Base-by-base conservation (phyloP, 768 basidiomycete genomes). In the Macrocybe gigantea region DNA sequence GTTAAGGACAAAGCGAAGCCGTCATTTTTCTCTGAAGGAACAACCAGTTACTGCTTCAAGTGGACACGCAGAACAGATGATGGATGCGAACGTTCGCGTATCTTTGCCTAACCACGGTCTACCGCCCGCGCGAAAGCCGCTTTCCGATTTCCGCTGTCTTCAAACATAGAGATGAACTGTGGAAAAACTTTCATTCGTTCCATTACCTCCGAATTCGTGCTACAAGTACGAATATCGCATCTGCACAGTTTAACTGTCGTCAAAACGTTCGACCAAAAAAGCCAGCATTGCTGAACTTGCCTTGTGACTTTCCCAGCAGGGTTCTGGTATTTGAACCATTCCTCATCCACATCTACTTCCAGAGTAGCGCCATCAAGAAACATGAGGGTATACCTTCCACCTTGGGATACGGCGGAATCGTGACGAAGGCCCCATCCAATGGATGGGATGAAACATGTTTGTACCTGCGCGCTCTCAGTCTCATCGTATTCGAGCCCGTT, bases 401-500 rank as follows among this genome's bases (percentile, higher is more conserved):
- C 69, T 48, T 69, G 65, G n/a, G 68, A 65, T 1, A 67, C 61
- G n/a, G 54, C 56, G 11, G 64, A 69, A 31, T 55, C 55, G 38
- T 70, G 64, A 41, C 71, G 63, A 46, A 74, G 65, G 48, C 72
- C 73, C 71, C 72, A 74, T 6, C 72, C 72, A 5, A 68, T 56
- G 7, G 62, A 63, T 2, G 69, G 64, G 38, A 72, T 65, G 48
- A 64, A 74, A 29, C 71, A 65, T 4, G 67, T 71, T 49, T 72
- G 62, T 29, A 58, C 46, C 10, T 46, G 22, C 22, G 22, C 22
- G 22, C 22, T 22, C 22, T 22, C 22, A 22, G 22, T 22, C 22
- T 22, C 22, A 22, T 22, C 22, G 22, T 22, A 22, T 22, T 22
- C 22, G 22, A 22, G 22, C 22, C 22, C 22, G 22, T 22, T 22